Evolutionary conservation across 805 yeast species (phyloP), one percentile per base, ranked within the genome.

Genomic region (Candida ascalaphidarum): DNA sequence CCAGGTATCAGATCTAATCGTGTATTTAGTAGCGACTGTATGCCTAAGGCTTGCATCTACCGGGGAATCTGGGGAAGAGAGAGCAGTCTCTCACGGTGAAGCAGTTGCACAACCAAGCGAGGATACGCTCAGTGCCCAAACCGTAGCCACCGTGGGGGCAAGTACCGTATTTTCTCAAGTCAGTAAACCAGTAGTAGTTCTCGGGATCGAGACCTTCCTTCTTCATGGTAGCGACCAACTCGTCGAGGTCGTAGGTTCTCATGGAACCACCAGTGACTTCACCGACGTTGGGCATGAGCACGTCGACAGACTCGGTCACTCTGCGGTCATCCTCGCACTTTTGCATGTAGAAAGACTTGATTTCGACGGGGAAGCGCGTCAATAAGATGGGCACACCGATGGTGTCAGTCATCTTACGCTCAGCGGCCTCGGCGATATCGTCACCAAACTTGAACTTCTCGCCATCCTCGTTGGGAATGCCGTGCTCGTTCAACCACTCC

Each of bases 71-170:
- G 43, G 99, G 99, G 60, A 89, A 92, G 60, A 94, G 69, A 17
- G 95, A 81, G 61, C 98, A 92, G 59, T 92, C 98, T 66, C 98
- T 82, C 37, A 92, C 99, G 19, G 99, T 94, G 69, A 76, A 92
- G 61, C 98, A 74, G 74, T 88, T 80, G 67, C 96, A 86, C 53
- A 92, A 71, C 98, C 98, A 92, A 22, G 98, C 98, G 44, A 92
- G 71, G 50, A 92, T 84, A 65, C 99, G 81, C 67, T 92, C 99
- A 20, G 96, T 85, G 43, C 99, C 99, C 41, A 92, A 63, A 50
- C 99, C 99, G 65, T 92, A 92, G 43, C 99, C 99, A 58, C 99
- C 99, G 54, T 92, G 98, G 22, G 96, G 96, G 62, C 84, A 82
- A 9, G 96, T 81, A 58, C 99, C 99, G 63, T 92, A 92, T 62